phyloP scores from a whole-genome alignment of 768 basidiomycete genomes.

The Serendipita vermifera region DNA sequence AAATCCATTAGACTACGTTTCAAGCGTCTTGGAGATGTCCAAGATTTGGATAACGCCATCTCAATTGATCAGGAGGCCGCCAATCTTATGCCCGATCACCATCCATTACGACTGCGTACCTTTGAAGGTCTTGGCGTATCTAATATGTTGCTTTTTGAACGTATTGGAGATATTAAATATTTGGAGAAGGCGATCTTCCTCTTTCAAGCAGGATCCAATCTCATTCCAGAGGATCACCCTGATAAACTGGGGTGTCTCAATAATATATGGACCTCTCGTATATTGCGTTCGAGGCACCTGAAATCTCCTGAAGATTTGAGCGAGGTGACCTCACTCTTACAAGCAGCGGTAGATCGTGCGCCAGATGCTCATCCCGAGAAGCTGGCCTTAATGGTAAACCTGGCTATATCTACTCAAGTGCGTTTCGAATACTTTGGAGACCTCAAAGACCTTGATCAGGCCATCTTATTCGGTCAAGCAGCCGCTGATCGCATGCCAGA shows the following conservation, averaged over 20 bases:
- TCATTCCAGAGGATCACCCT: constrained; percentile 12
- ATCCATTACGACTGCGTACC: constrained; percentile 11
- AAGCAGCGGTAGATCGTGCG: constrained; percentile 12
- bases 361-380: constrained; percentile 10
- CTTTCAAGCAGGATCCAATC: constrained; percentile 8
- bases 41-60: constrained; percentile 14
- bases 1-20: background rate
- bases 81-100: constrained; percentile 8
- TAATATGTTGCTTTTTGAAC: constrained; percentile 8
- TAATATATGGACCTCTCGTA: constrained; percentile 6
- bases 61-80: constrained; percentile 7
- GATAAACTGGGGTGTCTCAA: constrained; percentile 12
- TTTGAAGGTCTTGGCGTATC: constrained; percentile 10
- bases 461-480: background rate
- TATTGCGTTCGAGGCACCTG: constrained; percentile 11
- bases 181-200: constrained; percentile 12
- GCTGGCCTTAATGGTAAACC: no score
- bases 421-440: constrained; percentile 14
- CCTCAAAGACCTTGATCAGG: background rate
- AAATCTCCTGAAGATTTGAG: constrained; percentile 11
- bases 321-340: background rate
- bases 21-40: constrained; percentile 1
- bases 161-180: constrained; percentile 4
- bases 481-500: constrained; percentile 12
- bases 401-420: no score